Base-by-base conservation (phyloP, 176 grass and related monocot species). In the Thinopyrum elongatum region DNA sequence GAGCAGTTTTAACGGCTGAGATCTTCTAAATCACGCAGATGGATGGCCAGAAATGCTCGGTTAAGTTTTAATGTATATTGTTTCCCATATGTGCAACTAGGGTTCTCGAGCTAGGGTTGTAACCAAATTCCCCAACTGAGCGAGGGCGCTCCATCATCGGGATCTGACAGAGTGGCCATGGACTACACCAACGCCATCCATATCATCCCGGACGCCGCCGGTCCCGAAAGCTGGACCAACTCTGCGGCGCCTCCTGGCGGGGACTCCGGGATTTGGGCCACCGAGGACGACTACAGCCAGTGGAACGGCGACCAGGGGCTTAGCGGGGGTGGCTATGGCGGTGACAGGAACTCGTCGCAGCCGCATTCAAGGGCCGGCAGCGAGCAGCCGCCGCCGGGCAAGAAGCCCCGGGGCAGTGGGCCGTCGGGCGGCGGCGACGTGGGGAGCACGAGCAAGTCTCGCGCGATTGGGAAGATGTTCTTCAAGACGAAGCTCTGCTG, bases 401-500 rank as follows among this genome's bases (percentile, higher is more conserved):
- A 96, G 82, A 95, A 92, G 84, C 14, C 82, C 60, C 92, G 94
- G 39, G 87, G 87, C 29, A 84, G 83, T 21, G 84, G 71, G 9
- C 26, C 23, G 4, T 74, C 74, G 7, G 80, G 53, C 5, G 47
- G 55, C 27, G 84, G 66, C 6, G 76, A 71, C 12, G 70, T 69
- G 39, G 78, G 81, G 59, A 82, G 69, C 46, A 84, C 82, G 5
- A 94, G 90, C 86, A 97, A 92, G 86, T 99, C 94, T 13, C 86
- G 94, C 11, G 92, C 90, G 3, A 93, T 99, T 21, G 94, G 97
- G 28, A 99, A 99, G 86, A 99, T 99, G 97, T 99, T 99, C 92
- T 99, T 99, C 88, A 99, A 99, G 84, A 99, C 97, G 36, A 99
- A 99, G 81, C 97, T 99, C 31, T 99, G 97, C 90, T 96, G 97